Evolutionary conservation across 2,329 filamentous ascomycete genomes (phyloP).

Genomic region (Botrytis cinerea): DNA sequence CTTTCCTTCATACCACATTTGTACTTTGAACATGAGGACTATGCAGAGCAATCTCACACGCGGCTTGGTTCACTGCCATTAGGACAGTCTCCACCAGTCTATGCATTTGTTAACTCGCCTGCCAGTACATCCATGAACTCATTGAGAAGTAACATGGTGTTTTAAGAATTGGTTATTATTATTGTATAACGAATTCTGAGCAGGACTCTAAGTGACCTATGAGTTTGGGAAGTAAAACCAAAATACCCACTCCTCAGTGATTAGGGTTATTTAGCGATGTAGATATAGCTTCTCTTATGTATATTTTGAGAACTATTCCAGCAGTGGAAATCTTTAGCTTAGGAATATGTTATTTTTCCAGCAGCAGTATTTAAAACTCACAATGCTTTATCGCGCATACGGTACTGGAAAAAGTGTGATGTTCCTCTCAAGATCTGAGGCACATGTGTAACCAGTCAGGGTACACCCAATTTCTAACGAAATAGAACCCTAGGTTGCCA

Average conservation of each 20-base stretch:
- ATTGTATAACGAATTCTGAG: not conserved
- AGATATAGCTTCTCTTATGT: not conserved
- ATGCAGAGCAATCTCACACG: not conserved
- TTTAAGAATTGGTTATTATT: not conserved
- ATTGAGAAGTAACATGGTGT: not conserved
- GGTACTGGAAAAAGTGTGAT: not conserved
- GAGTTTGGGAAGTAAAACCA: not conserved
- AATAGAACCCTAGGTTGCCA: not conserved
- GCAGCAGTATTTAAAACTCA: not conserved
- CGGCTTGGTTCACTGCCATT: not conserved
- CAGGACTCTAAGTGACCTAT: not conserved
- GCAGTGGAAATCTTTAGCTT: not conserved
- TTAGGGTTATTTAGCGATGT: not conserved
- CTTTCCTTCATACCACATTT: not conserved
- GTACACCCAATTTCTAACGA: no score
- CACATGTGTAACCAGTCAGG: no score
- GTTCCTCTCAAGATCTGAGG: not conserved
- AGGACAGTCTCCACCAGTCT: not conserved
- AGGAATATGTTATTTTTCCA: not conserved
- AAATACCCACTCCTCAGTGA: not conserved
- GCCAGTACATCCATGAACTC: not conserved
- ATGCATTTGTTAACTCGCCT: not conserved
- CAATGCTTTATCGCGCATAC: not conserved
- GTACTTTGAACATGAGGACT: not conserved
- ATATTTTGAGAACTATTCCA: not conserved